phyloP scores from a whole-genome alignment of 768 basidiomycete genomes.

The Leucosporidium yakuticum region DNA sequence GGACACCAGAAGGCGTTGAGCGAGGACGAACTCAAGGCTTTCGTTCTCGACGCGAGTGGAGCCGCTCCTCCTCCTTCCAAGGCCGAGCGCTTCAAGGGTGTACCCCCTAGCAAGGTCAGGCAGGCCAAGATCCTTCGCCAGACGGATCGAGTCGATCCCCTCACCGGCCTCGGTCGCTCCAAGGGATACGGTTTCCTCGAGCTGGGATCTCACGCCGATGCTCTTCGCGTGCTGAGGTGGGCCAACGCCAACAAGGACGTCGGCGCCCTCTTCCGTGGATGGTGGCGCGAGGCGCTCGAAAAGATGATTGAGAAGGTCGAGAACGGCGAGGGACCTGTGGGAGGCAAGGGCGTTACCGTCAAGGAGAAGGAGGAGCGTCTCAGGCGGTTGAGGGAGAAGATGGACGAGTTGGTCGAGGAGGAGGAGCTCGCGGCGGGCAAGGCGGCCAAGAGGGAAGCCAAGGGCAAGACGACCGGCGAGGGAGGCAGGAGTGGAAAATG shows the following conservation, averaged over 20 bases:
- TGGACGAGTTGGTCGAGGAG: slow-evolving; percentile 32
- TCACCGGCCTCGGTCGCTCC: slow-evolving; percentile 78
- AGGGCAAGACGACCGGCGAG: slow-evolving; percentile 29
- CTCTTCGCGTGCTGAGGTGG: slow-evolving; percentile 84
- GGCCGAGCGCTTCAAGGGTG: slow-evolving; percentile 44
- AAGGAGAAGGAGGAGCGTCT: slow-evolving; percentile 30
- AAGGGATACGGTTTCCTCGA: slow-evolving; percentile 96
- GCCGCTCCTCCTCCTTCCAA: slow-evolving; percentile 9
- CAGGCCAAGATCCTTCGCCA: slow-evolving; percentile 91
- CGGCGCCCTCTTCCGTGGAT: slow-evolving; percentile 59
- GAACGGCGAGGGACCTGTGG: slow-evolving; percentile 33
- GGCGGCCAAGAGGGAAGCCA: slow-evolving; percentile 29
- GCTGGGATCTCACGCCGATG: slow-evolving; percentile 78
- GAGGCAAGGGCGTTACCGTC: slow-evolving; percentile 28
- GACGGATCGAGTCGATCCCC: slow-evolving; percentile 75
- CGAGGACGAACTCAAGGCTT: slow-evolving; percentile 61
- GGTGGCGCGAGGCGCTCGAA: slow-evolving; percentile 75
- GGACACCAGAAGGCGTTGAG: slow-evolving; percentile 58
- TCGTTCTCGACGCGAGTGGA: slow-evolving; percentile 41
- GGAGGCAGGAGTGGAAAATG: slow-evolving; percentile 27
- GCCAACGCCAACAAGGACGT: slow-evolving; percentile 80
- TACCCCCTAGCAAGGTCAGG: slow-evolving; percentile 56
- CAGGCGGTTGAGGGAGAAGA: slow-evolving; percentile 24
- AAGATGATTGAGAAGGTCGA: slow-evolving; percentile 43
- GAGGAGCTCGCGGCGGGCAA: slow-evolving; percentile 29